Percentiles rank a stretch among this genome's conserved stretches.
Conservation (phyloP, 2,329 filamentous ascomycete species). For the Fusarium haematococcum region DNA sequence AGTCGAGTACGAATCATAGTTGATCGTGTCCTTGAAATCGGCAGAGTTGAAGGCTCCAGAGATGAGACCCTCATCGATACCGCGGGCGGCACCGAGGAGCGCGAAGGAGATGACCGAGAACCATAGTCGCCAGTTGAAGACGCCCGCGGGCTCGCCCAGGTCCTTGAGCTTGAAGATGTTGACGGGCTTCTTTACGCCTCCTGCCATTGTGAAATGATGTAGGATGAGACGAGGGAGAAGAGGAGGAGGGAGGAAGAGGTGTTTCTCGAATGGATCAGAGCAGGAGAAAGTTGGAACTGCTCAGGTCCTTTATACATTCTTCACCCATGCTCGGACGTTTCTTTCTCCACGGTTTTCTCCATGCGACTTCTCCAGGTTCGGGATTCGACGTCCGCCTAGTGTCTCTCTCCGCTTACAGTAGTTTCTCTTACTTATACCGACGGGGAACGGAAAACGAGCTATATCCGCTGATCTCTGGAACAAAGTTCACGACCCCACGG, state of each 20-base stretch:
- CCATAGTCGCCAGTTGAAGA: conserved; percentile 84
- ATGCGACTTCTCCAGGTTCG: conserved; percentile 15
- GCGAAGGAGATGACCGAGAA: conserved; percentile 80
- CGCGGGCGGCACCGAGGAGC: conserved; percentile 80
- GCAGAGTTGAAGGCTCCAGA: conserved; percentile 76
- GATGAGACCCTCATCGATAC: conserved; percentile 85
- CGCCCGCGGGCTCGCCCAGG: conserved; percentile 74
- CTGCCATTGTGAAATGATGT: conserved; percentile 55
- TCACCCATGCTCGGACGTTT: not conserved
- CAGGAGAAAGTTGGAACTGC: not conserved
- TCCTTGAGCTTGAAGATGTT: conserved; percentile 74
- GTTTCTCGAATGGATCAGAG: not conserved
- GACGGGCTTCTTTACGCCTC: conserved; percentile 66
- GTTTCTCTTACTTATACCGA: conserved; percentile 22
- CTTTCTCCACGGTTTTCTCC: not conserved
- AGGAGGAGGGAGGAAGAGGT: not conserved
- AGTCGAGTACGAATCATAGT: conserved; percentile 64
- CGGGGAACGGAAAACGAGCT: not conserved
- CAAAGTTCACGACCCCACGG: not conserved
- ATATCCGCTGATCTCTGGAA: not conserved
- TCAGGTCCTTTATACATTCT: not conserved
- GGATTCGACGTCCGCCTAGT: conserved; percentile 5
- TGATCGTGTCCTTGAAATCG: conserved; percentile 71
- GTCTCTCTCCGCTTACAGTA: not conserved
- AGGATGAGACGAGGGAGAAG: not conserved